These are phyloP conservation scores for Salix suchowensis DNA, from an alignment of 345 rosid genomes.

Conservation along the genomic window DNA sequence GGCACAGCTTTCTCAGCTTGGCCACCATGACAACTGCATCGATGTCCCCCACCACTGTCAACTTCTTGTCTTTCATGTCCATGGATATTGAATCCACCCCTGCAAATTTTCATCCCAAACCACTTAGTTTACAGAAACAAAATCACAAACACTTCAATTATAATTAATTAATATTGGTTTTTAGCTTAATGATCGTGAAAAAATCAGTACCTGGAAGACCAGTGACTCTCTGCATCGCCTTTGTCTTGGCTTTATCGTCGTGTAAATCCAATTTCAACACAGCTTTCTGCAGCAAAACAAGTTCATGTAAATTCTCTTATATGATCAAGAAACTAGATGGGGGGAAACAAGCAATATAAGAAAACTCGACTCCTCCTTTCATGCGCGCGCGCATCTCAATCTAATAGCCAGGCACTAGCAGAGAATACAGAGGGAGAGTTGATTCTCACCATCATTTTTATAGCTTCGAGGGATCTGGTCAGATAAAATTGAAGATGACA, in stretches of 20 bases:
- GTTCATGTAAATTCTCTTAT: too few relatives aligned
- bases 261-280: too few relatives aligned
- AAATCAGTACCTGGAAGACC: constrained; percentile 24
- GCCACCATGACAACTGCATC: constrained; percentile 38
- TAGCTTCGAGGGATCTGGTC: too few relatives aligned
- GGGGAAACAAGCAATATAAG: neutral
- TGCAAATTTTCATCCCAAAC: neutral
- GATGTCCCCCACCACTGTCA: constrained; percentile 51
- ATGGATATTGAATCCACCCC: constrained; percentile 50
- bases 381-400: neutral
- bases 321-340: too few relatives aligned
- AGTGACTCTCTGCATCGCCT: constrained; percentile 33
- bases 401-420: neutral
- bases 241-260: constrained; percentile 13
- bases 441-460: neutral
- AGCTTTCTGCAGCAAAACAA: too few relatives aligned
- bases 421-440: neutral
- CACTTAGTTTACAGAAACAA: neutral
- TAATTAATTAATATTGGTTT: too few relatives aligned
- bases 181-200: too few relatives aligned
- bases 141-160: neutral
- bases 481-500: neutral
- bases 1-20: constrained; percentile 53
- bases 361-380: neutral
- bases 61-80: constrained; percentile 58